Conservation (phyloP, 2,329 filamentous ascomycete species). For the Dothideomycetes sp. region DNA sequence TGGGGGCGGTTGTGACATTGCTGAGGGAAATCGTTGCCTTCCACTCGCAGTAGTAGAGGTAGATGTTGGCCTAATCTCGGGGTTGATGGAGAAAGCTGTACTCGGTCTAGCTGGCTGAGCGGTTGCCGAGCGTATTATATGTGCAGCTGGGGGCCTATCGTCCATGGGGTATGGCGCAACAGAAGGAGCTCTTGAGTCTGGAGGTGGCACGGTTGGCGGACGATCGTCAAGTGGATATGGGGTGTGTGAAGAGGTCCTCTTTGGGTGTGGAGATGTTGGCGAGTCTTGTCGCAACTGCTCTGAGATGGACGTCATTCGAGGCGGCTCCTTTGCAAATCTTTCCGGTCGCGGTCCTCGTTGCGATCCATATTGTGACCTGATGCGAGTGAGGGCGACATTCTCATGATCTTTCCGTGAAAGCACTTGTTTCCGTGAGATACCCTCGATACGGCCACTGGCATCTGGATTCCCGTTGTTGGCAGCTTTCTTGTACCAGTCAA, state of each 20-base stretch:
- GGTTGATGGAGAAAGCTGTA: conserved; percentile 41
- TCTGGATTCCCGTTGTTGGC: conserved; percentile 88
- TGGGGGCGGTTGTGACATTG: too few relatives aligned
- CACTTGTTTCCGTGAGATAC: conserved; percentile 63
- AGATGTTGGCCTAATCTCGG: conserved; percentile 25
- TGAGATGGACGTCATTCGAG: conserved; percentile 27
- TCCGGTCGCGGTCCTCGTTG: conserved; percentile 37
- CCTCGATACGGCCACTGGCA: conserved; percentile 69
- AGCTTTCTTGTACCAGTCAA: conserved; percentile 82
- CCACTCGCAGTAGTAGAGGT: conserved; percentile 12
- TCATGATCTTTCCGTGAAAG: conserved; percentile 89
- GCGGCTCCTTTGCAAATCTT: conserved; percentile 26
- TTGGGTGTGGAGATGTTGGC: conserved; percentile 29
- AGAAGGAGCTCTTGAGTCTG: conserved; percentile 39
- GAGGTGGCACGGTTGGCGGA: conserved; percentile 40
- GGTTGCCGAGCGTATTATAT: conserved; percentile 34
- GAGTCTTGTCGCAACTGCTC: conserved; percentile 15
- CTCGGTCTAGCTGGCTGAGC: conserved; percentile 38
- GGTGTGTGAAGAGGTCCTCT: conserved; percentile 10
- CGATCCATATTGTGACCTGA: conserved; percentile 51
- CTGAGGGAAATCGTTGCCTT: conserved; percentile 9
- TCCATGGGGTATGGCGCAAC: conserved; percentile 62
- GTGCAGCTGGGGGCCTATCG: conserved; percentile 37
- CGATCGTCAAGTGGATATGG: conserved; percentile 28
- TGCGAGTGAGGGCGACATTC: conserved; percentile 75